Base-by-base conservation (phyloP, 2,329 filamentous ascomycete genomes). In the Pseudomassariella vexata region DNA sequence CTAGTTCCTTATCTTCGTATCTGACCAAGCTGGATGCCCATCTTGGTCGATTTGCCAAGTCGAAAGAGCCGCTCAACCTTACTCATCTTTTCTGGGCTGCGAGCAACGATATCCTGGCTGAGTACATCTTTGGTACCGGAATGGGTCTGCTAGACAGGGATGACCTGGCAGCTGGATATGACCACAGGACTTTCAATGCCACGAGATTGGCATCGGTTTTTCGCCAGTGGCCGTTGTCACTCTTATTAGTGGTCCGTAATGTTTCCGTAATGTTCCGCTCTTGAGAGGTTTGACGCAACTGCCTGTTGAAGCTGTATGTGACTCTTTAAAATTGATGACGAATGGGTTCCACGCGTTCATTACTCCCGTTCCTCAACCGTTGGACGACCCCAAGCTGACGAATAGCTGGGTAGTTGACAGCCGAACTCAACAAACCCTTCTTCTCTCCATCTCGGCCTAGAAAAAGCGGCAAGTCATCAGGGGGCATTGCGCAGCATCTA, bases 61-160 rank as follows among this genome's bases (percentile, higher is more conserved):
- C 30, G 18, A 12, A 23, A 11, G 30, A 32, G 14, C 20, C 29
- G 12, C 30, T 32, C 10, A 32, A 25, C 22, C 21, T 32, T 17
- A 19, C 22, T 11, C 30, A 32, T 19, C 22, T 25, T 14, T 24
- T 32, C 9, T 32, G 30, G 30, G 30, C 22, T 6, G 15, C 21
- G 6, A 24, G 22, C 14, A 25, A 32, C 15, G 30, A 32, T 12
- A 32, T 32, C 6, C 19, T 32, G 8, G 23, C 16, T 11, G 26
- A 25, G 22, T 32, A 32, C 22, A 31, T 31, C 29, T 31, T 31
- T 31, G 29, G 20, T 5, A n/a, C 20, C 8, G 29, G 24, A 11
- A 12, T 31, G 7, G 29, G 20, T 10, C 29, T 31, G 6, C 10
- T 31, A 17, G 29, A 31, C 9, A 16, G 24, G 20, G 19, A 23